Evolutionary conservation across 1,284 basidiomycete species (phyloP), one percentile per base, ranked within the genome.

Genomic region (Moesziomyces globuligerus): DNA sequence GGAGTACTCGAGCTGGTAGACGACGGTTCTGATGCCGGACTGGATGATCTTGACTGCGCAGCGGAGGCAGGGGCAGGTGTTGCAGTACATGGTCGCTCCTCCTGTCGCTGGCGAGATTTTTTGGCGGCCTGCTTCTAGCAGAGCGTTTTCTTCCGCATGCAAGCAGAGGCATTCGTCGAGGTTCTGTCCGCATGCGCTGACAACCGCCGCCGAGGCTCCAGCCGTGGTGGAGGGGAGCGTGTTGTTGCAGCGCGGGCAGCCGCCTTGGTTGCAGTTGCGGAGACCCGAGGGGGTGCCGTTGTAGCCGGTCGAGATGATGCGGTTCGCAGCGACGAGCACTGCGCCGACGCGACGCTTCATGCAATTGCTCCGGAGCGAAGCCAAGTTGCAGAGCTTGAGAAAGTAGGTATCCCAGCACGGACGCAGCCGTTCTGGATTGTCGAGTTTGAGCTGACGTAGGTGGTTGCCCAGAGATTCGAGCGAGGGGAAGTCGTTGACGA

Each of bases 11-110:
- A 97, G 85, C 83, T 95, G 95, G 83, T 98, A 99, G 6, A 98
- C 92, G 9, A 99, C 95, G 71, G 91, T 90, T 60, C 87, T 89
- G 15, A 98, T 90, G 4, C 95, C 95, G 40, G 90, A 91, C 81
- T 99, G 95, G 23, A 94, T 92, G 72, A 98, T 98, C 83, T 98
- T 98, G 82, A 98, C 90, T 0, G 94, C 93, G 81, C 96, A 98
- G 68, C 89, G 89, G 9, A 98, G 85, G 82, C 96, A 99, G 0
- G 96, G 96, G 78, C 96, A 98, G 84, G 88, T 89, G 62, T 89
- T 88, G 84, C 95, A 98, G 83, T 98, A 99, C 21, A 99, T 83
- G 9, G 92, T 90, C 0, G 91, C 89, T 10, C 72, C 91, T 0
- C 76, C 91, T 32, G 44, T 48, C 5, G 50, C 38, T 29, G 44